Percentiles rank a stretch among this genome's conserved stretches.
phyloP scores from a whole-genome alignment of 176 grass and related monocot genomes.

The Poa pratensis region DNA sequence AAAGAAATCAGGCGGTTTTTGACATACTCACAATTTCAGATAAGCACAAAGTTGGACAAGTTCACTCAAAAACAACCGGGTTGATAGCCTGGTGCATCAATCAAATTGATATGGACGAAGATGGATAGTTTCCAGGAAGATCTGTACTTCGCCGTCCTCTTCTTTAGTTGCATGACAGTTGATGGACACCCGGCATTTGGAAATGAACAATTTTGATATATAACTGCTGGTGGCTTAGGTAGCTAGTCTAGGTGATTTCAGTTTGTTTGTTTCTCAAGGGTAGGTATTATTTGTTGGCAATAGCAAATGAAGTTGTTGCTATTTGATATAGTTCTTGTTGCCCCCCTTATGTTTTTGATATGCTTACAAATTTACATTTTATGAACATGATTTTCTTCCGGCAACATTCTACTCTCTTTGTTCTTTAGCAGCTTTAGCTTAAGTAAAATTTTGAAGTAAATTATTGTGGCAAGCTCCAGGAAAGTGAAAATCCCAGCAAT shows the following conservation, averaged over 20 bases:
- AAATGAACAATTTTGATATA: background rate
- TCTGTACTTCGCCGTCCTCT: background rate
- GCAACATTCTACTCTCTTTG: background rate
- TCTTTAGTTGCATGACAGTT: background rate
- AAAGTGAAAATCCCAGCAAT: background rate
- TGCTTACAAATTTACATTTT: background rate
- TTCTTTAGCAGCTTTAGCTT: background rate
- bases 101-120: background rate
- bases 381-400: background rate
- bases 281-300: background rate
- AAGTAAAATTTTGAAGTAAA: background rate
- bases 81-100: background rate
- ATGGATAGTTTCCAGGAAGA: slow-evolving; percentile 2
- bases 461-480: background rate
- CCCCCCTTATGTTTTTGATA: background rate
- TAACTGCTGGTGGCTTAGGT: background rate
- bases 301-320: slow-evolving; percentile 9
- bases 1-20: slow-evolving; percentile 51
- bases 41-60: background rate
- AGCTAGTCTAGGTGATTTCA: slow-evolving; percentile 31
- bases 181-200: background rate
- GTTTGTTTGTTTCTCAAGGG: background rate
- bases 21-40: slow-evolving; percentile 31
- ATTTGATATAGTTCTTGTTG: background rate
- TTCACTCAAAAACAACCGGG: background rate